A percentile compares a stretch with the other conserved stretches of the same genome.
Evolutionary conservation across 345 rosid genomes (phyloP).

Genomic region (Arabis hirsuta): DNA sequence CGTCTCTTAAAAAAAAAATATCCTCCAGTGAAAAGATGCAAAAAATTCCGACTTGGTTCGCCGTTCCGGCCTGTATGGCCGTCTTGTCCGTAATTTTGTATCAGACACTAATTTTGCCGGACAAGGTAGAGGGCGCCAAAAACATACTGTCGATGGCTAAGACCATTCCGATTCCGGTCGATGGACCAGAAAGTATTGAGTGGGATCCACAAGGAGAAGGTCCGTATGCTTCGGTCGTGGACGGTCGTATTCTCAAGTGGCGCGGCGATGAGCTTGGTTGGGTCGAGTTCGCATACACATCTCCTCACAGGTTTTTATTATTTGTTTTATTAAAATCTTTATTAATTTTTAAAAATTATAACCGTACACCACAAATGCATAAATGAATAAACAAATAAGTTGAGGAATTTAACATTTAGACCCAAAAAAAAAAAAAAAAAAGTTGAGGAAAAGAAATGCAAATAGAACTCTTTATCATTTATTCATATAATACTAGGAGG

Average conservation of each 20-base stretch:
- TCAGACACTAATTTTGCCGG: conserved; percentile 5
- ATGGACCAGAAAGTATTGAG: conserved; percentile 45
- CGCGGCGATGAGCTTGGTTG: conserved; percentile 48
- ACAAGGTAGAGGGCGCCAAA: conserved; percentile 5
- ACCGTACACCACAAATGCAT: not conserved
- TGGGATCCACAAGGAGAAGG: conserved; percentile 44
- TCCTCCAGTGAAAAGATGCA: conserved; percentile 8
- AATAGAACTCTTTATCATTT: no score
- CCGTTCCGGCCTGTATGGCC: conserved; percentile 17
- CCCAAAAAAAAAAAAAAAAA: no score
- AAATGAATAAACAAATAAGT: not conserved
- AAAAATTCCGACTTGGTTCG: conserved; percentile 21
- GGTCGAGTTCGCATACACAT: conserved; percentile 63
- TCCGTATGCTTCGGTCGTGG: conserved; percentile 38
- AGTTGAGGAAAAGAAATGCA: no score
- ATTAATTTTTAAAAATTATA: no score
- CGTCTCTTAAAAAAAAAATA: not conserved
- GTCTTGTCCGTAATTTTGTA: conserved; percentile 11
- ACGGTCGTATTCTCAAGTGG: conserved; percentile 48
- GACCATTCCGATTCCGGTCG: conserved; percentile 36
- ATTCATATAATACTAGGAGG: no score
- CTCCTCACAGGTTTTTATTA: conserved; percentile 52
- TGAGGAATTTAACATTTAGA: not conserved
- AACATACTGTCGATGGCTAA: conserved; percentile 30
- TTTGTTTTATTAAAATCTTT: not conserved